These are phyloP conservation scores for Reticulascus tulasneorum DNA, from an alignment of 2,329 filamentous ascomycete species.

Conservation along the genomic window DNA sequence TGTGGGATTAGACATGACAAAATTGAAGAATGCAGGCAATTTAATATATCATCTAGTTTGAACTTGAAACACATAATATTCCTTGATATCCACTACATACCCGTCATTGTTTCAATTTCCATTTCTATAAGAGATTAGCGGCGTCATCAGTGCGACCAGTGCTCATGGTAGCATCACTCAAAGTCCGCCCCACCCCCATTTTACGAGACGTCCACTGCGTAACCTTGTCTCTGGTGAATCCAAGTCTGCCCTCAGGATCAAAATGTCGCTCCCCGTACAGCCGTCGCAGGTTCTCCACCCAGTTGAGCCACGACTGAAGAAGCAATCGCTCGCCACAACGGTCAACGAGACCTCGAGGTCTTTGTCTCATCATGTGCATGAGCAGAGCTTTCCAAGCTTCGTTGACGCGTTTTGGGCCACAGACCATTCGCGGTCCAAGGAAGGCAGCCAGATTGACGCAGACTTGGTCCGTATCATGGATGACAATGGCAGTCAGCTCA, in stretches of 20 bases:
- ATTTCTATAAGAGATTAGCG: no score
- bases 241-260: background rate
- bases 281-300: background rate
- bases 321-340: background rate
- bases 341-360: background rate
- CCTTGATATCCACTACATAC: no score
- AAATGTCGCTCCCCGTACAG: background rate
- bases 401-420: background rate
- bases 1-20: no score
- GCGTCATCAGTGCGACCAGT: no score
- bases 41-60: no score
- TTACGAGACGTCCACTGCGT: no score
- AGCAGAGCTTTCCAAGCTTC: background rate
- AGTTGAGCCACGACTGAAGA: background rate
- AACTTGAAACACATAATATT: no score
- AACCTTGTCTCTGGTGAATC: background rate
- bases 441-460: background rate
- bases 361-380: background rate
- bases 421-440: background rate
- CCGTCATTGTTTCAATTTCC: no score
- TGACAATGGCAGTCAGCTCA: background rate
- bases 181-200: no score
- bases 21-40: no score
- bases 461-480: background rate
- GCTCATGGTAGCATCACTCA: no score